Conservation (phyloP, 257 asterid species). For the Henckelia pumila region DNA sequence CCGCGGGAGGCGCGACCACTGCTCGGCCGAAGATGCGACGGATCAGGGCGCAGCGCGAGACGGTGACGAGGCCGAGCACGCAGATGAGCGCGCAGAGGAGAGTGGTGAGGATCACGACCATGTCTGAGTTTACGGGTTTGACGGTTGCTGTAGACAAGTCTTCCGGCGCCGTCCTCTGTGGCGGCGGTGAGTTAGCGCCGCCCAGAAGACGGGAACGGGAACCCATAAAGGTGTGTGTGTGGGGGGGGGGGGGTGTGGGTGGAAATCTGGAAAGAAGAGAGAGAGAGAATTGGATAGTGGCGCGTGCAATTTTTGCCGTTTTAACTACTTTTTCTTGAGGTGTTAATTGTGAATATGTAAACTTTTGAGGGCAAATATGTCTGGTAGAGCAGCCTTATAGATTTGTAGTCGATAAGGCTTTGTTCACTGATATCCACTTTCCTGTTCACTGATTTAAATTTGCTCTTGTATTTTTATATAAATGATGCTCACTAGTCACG, state of each 20-base stretch:
- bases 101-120: conserved; percentile 48
- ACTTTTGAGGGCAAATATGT: background rate
- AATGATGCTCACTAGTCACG: too few species aligned
- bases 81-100: conserved; percentile 56
- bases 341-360: background rate
- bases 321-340: background rate
- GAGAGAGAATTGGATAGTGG: background rate
- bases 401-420: too few species aligned
- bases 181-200: conserved; percentile 35
- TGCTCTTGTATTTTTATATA: too few species aligned
- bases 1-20: background rate
- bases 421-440: too few species aligned
- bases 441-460: too few species aligned
- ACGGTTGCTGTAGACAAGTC: conserved; percentile 21
- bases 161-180: conserved; percentile 17
- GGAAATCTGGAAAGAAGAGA: background rate
- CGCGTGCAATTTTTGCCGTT: background rate
- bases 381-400: too few species aligned
- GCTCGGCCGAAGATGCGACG: conserved; percentile 34
- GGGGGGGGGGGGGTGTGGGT: too few species aligned
- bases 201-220: conserved; percentile 39
- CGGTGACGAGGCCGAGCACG: conserved; percentile 56
- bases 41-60: conserved; percentile 54
- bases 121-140: conserved; percentile 37
- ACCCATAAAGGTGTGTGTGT: conserved; percentile 34